Base-by-base conservation (phyloP, 2,329 filamentous ascomycete species). In the Aureobasidium sp. region DNA sequence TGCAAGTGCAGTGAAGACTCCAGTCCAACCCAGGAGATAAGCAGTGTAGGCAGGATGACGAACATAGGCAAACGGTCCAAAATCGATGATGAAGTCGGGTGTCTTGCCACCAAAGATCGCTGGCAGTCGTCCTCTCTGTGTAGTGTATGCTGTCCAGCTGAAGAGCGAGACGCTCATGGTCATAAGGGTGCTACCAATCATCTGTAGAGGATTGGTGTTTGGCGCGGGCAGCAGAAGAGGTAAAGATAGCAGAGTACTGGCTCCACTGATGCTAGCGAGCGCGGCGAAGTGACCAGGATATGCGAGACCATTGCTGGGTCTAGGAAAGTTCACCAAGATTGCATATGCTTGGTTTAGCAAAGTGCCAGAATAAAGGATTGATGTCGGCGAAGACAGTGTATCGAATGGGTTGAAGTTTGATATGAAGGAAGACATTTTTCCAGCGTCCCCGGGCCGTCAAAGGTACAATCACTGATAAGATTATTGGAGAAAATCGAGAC, bases 21-120 rank as follows among this genome's bases (percentile, higher is more conserved):
- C 57, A 13, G 57, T 59, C 57, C 57, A 59, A 3, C 45, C 57
- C 15, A 59, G 9, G 8, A 59, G 45, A 42, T 59, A 59, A 10
- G 57, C 57, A 32, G 57, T 50, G 29, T 59, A 59, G 9, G 57
- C 45, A 30, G 57, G 57, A 21, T 59, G 57, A n/a, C 57, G 57
- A n/a, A 59, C 57, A n/a, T 49, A 42, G 11, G 57, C 57, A 34
- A 59, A 59, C 4, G 57, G 57, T 16, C 57, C 57, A n/a, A 34
- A 49, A 34, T 59, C 57, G 11, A 59, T 59, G 36, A 59, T 42
- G 32, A 50, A 59, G 36, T 49, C 34, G 1, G 57, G 57, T 16
- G 57, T 59, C n/a, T 42, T 59, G 44, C 57, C 57, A 27, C 57
- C 57, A 42, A 59, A 59, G 13, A 59, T 59, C 8, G 45, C 57